phyloP scores from a whole-genome alignment of 2,329 filamentous ascomycete genomes.

The Shiraia sp. region DNA sequence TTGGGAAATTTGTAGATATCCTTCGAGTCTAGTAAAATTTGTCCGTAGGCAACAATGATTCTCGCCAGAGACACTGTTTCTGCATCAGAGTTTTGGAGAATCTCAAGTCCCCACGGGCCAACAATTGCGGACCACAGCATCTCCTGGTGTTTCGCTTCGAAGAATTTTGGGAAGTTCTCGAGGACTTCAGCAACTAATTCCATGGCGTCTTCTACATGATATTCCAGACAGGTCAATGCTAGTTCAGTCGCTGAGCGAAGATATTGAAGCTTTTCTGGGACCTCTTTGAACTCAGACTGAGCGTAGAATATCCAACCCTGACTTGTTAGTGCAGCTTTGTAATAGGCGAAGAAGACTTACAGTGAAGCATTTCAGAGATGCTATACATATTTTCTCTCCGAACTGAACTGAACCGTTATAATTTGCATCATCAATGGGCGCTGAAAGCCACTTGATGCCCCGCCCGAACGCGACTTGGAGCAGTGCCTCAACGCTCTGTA shows the following conservation, averaged over 20 bases:
- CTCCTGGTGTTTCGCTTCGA: constrained; percentile 35
- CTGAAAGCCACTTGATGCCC: constrained; percentile 39
- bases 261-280: constrained; percentile 60
- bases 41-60: constrained; percentile 43
- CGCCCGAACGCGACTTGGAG: constrained; percentile 49
- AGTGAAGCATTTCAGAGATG: constrained; percentile 41
- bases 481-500: constrained; percentile 55
- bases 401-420: constrained; percentile 25
- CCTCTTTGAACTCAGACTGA: constrained; percentile 64
- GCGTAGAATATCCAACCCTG: constrained; percentile 78
- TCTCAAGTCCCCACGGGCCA: constrained; percentile 41
- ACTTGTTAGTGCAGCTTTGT: constrained; percentile 9
- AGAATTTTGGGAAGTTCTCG: constrained; percentile 41
- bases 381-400: constrained; percentile 39
- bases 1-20: constrained; percentile 54
- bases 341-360: constrained; percentile 16
- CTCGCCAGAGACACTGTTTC: constrained; percentile 41
- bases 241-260: constrained; percentile 64
- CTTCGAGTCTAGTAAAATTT: constrained; percentile 38
- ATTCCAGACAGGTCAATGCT: constrained; percentile 63
- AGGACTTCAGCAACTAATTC: constrained; percentile 42
- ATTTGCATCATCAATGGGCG: constrained; percentile 24
- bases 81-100: constrained; percentile 39
- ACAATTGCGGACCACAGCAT: constrained; percentile 40
- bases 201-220: constrained; percentile 54